Base-by-base conservation (phyloP, 169 alveolate genomes). In the Amoebophrya sp. region DNA sequence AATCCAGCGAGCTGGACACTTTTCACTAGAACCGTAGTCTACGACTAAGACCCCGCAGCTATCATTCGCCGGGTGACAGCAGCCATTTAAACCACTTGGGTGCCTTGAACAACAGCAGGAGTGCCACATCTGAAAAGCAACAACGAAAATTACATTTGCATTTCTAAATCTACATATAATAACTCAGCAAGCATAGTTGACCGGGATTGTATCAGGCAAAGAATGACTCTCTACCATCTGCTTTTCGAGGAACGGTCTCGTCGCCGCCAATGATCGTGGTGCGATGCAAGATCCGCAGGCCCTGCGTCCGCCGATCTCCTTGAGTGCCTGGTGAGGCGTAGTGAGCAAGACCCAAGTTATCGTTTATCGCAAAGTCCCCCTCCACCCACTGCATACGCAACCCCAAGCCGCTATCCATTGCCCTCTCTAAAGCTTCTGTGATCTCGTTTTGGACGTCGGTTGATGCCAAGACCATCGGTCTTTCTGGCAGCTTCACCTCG, bases 331-430 rank as follows among this genome's bases (percentile, higher is more conserved):
- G 53, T 24, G 38, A 39, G 1, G 92, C 92, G 78, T 90, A 90
- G 92, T 90, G 92, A 18, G 92, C 92, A 77, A 90, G 29, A 36
- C 83, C 92, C 24, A 90, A 41, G 92, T 90, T 90, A n/a, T 90
- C 92, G 77, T 41, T 53, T 0, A 90, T 90, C 1, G 78, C 92
- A 41, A 90, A 90, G 40, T 90, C 92, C 41, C 92, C 92, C 65
- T 40, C 78, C 78, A n/a, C 53, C 92, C 92, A 90, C 78, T 90
- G 24, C 92, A 90, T 90, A 2, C 26, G 18, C 90, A 36, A 41
- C 26, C 90, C 40, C 24, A 78, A 14, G n/a, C n/a, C n/a, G 6
- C n/a, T 18, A 23, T 77, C 89, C 77, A 39, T 36, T 41, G 78
- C 0, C 78, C 29, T 65, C 23, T 90, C 29, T 23, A 90, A 33